These are phyloP conservation scores for Candolleomyces eurysporus DNA, from an alignment of 768 basidiomycete species.

Conservation along the genomic window DNA sequence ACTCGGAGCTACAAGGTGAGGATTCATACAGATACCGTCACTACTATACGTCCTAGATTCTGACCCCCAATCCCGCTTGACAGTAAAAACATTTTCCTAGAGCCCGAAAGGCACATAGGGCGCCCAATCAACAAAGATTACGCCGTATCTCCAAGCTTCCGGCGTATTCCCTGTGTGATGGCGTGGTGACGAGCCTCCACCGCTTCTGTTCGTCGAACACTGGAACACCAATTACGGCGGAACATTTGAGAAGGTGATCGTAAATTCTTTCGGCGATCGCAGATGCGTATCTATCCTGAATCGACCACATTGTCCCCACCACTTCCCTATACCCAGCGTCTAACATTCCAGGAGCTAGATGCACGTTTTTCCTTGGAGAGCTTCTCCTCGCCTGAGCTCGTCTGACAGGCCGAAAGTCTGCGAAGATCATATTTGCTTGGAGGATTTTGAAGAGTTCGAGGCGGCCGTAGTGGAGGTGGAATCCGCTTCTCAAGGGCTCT, in stretches of 20 bases:
- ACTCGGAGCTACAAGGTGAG: too few species aligned
- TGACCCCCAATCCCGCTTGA: too few species aligned
- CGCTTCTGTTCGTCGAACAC: background rate
- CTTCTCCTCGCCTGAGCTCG: slow-evolving; percentile 10
- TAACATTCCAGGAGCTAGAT: slow-evolving; percentile 18
- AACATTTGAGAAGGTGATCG: background rate
- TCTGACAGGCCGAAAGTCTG: slow-evolving; percentile 17
- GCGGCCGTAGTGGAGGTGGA: slow-evolving; percentile 9
- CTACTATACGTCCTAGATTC: too few species aligned
- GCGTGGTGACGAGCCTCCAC: slow-evolving; percentile 9
- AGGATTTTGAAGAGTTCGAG: slow-evolving; percentile 11
- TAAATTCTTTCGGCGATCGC: slow-evolving; percentile 11
- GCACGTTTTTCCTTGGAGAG: slow-evolving; percentile 15
- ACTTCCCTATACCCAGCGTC: slow-evolving; percentile 14
- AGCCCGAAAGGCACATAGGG: slow-evolving; percentile 9
- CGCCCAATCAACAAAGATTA: slow-evolving; percentile 1
- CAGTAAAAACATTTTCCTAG: too few species aligned
- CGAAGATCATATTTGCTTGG: background rate
- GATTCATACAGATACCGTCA: too few species aligned
- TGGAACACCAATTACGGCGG: background rate
- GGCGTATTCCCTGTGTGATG: background rate
- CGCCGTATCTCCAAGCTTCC: background rate
- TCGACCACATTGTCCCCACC: slow-evolving; percentile 18
- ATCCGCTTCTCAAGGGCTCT: slow-evolving; percentile 9
- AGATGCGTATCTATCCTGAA: slow-evolving; percentile 11